Evolutionary conservation across 768 basidiomycete genomes (phyloP).

Genomic region (Mrakia gelida): DNA sequence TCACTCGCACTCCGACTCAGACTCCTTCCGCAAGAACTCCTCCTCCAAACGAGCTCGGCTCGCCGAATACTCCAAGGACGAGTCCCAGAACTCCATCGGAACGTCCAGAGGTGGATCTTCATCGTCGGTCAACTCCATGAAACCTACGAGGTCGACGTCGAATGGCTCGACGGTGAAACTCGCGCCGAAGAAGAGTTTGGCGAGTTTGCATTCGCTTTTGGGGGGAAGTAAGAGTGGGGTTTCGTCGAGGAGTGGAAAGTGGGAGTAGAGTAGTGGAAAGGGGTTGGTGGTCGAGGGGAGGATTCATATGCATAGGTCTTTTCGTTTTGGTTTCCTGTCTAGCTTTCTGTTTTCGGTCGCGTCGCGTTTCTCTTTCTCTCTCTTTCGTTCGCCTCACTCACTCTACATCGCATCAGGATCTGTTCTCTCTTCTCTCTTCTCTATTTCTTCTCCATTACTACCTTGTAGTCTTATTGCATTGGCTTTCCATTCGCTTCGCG

Average conservation of each 20-base stretch:
- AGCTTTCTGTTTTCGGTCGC: no score
- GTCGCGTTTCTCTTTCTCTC: background rate
- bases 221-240: constrained; percentile 1
- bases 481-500: no score
- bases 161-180: constrained; percentile 2
- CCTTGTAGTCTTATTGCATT: background rate
- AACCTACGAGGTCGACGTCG: background rate
- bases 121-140: constrained; percentile 13
- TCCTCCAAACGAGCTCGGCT: constrained; percentile 16
- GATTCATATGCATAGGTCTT: no score
- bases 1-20: background rate
- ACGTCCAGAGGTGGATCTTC: background rate
- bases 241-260: constrained; percentile 2
- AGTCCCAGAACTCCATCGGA: constrained; percentile 21
- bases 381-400: no score
- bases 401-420: no score
- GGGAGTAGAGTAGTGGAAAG: background rate
- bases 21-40: background rate
- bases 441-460: background rate
- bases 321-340: no score
- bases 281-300: no score
- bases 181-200: background rate
- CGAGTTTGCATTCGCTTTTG: no score
- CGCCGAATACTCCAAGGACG: constrained; percentile 11
- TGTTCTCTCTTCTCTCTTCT: background rate